Base-by-base conservation (phyloP, 805 yeast genomes). In the Lachancea sp. region DNA sequence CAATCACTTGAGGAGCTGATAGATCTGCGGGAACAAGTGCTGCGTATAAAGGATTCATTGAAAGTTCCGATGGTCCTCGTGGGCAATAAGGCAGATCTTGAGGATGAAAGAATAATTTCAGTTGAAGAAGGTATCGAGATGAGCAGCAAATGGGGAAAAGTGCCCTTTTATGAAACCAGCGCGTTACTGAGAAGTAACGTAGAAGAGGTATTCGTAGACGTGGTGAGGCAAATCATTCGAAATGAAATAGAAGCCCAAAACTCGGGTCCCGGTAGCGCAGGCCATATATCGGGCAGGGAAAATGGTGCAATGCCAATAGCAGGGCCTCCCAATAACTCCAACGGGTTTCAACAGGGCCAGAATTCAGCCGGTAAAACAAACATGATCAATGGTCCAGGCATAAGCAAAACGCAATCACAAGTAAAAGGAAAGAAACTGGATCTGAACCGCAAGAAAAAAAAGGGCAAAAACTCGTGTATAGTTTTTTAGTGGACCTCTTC, bases 171-270 rank as follows among this genome's bases (percentile, higher is more conserved):
- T 62, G 96, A 89, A 62, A 82, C 95, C 1, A 80, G 92, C 53
- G 97, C 98, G n/a, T 78, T 86, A 77, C 77, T 80, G 58, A 79
- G 82, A 60, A 80, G 87, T 49, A 86, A 87, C 55, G 94, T 90
- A 22, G 95, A 87, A 57, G 95, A 88, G 54, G 92, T 90, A 0
- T 92, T 89, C 54, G 72, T 80, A 25, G 95, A 85, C 58, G 83
- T 86, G 23, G 94, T 89, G 9, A 77, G 95, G 58, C 96, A 87
- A 55, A 86, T 89, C 43, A 85, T 60, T 8, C 52, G 67, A 44
- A 61, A 62, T 41, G 67, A 62, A 35, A 46, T 62, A 41, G 63
- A 48, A 18, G 46, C 40, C 19, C 34, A 33, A 16, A 22, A 16
- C 45, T 44, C 32, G 8, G 23, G 28, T 4, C 18, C 41, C 20